Percentiles rank a stretch among this genome's conserved stretches.
These are phyloP conservation scores for Parastagonospora nodorum DNA, from an alignment of 2,329 filamentous ascomycete genomes.

Conservation along the genomic window DNA sequence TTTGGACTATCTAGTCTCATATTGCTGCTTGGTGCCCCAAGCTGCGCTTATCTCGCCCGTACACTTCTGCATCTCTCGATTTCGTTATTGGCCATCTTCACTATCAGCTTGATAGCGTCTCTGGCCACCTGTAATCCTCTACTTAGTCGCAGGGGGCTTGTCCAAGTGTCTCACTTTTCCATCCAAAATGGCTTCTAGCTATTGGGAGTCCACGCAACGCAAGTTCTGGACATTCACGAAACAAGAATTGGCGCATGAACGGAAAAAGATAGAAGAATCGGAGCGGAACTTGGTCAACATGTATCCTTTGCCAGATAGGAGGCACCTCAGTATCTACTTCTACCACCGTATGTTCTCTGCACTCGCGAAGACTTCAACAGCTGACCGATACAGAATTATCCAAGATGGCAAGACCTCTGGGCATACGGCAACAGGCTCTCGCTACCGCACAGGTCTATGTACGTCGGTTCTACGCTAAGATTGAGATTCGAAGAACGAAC, in stretches of 20 bases:
- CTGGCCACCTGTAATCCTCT: too few species aligned
- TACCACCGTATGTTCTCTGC: slow-evolving; percentile 72
- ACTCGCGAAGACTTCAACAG: background rate
- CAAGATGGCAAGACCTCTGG: slow-evolving; percentile 82
- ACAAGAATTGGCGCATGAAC: slow-evolving; percentile 75
- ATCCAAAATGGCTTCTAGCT: slow-evolving; percentile 82
- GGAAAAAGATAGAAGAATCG: slow-evolving; percentile 76
- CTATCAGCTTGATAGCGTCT: too few species aligned
- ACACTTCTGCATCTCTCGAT: too few species aligned
- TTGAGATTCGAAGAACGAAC: slow-evolving; percentile 91
- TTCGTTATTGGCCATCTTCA: too few species aligned
- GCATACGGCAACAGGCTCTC: slow-evolving; percentile 85
- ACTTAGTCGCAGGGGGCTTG: too few species aligned
- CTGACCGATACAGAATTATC: slow-evolving; percentile 62
- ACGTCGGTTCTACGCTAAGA: slow-evolving; percentile 88
- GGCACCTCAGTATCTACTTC: slow-evolving; percentile 88
- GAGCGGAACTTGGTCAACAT: slow-evolving; percentile 75
- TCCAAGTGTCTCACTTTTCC: too few species aligned
- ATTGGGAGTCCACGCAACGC: slow-evolving; percentile 93
- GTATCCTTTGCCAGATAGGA: slow-evolving; percentile 79
- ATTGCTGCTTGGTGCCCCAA: too few species aligned
- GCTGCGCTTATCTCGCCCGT: too few species aligned
- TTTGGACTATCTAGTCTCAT: too few species aligned
- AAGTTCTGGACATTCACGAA: slow-evolving; percentile 90
- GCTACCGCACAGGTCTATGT: slow-evolving; percentile 95